phyloP scores from a whole-genome alignment of 257 asterid genomes.

The Ophiorrhiza pumila region DNA sequence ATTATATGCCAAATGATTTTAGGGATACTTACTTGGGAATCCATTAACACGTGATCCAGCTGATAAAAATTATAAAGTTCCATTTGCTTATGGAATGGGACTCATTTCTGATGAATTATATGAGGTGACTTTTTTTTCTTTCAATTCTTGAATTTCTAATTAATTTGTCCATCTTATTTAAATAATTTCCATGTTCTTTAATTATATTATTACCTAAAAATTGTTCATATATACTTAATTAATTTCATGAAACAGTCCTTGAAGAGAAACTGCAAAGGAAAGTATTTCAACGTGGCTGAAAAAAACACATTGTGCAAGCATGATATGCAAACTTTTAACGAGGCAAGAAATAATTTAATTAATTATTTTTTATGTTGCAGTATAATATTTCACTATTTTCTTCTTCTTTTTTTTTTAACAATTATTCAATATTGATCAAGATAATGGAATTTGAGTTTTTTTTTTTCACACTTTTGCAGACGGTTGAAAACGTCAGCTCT shows the following conservation, averaged over 20 bases:
- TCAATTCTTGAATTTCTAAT: not conserved
- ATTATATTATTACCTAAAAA: not conserved
- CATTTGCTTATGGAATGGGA: slow-evolving; percentile 8
- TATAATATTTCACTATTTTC: not conserved
- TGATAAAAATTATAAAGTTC: slow-evolving; percentile 9
- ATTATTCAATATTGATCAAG: not conserved
- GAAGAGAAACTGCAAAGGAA: slow-evolving; percentile 21
- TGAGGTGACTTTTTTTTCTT: slow-evolving; percentile 10
- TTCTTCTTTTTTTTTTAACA: too few relatives aligned
- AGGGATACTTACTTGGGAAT: slow-evolving; percentile 36
- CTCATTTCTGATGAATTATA: slow-evolving; percentile 9
- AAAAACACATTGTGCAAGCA: slow-evolving; percentile 11
- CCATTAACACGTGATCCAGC: slow-evolving; percentile 10
- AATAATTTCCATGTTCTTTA: not conserved
- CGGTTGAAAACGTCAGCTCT: not conserved
- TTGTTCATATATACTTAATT: not conserved
- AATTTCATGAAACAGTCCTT: slow-evolving; percentile 21
- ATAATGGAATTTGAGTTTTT: not conserved
- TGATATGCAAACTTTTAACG: slow-evolving; percentile 14
- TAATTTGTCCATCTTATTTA: not conserved
- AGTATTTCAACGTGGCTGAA: slow-evolving; percentile 10
- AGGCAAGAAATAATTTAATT: slow-evolving; percentile 24
- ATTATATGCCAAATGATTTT: slow-evolving; percentile 11
- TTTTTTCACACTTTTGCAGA: slow-evolving; percentile 10
- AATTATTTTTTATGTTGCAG: too few relatives aligned